Conservation (phyloP, 768 basidiomycete genomes). For the Serendipita indica region DNA sequence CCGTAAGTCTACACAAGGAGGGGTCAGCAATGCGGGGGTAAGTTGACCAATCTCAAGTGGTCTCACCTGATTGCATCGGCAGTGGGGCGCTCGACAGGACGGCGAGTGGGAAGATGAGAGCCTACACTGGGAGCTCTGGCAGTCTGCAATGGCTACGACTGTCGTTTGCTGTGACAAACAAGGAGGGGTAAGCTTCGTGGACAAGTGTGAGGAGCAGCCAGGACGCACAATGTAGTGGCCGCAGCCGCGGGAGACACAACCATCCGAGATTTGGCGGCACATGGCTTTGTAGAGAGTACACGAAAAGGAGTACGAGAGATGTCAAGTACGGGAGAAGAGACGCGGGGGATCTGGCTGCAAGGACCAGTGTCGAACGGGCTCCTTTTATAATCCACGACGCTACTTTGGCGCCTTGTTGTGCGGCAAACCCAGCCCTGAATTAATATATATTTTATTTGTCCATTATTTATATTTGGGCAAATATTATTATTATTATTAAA, state of each 20-base stretch:
- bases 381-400: too few relatives aligned
- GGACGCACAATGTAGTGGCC: slow-evolving; percentile 9
- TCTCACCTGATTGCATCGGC: slow-evolving; percentile 3
- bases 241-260: slow-evolving; percentile 6
- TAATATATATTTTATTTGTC: too few relatives aligned
- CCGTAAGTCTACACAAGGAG: slow-evolving; percentile 6
- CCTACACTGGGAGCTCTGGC: background rate
- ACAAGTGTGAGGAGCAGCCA: background rate
- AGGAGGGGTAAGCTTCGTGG: background rate
- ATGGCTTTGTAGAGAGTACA: too few relatives aligned
- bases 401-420: too few relatives aligned
- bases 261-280: slow-evolving; percentile 9
- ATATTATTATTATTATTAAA: too few relatives aligned
- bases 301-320: too few relatives aligned
- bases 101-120: slow-evolving; percentile 1
- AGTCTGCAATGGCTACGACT: slow-evolving; percentile 7
- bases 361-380: too few relatives aligned
- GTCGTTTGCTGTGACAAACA: background rate
- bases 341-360: too few relatives aligned
- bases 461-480: too few relatives aligned
- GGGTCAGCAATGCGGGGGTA: background rate
- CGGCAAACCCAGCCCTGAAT: too few relatives aligned
- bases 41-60: background rate
- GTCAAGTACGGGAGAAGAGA: too few relatives aligned
- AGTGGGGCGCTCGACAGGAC: background rate